A percentile compares a stretch with the other conserved stretches of the same genome.
phyloP scores from a whole-genome alignment of 345 rosid species.

The Kernera saxatilis region DNA sequence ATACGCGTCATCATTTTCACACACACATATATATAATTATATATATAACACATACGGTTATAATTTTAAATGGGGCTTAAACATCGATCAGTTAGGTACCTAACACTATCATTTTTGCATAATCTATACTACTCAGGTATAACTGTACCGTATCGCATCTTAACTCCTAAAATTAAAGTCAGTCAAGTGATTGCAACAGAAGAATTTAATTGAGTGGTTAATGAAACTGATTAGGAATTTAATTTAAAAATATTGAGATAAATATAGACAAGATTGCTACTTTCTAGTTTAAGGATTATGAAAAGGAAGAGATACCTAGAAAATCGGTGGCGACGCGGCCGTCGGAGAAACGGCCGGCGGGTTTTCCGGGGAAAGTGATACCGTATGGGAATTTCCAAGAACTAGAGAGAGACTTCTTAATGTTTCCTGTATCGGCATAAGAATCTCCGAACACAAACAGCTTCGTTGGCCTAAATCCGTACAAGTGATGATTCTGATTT shows the following conservation, averaged over 20 bases:
- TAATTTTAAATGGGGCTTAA: not conserved
- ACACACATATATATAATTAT: not conserved
- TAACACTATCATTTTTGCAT: not conserved
- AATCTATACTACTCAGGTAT: not conserved
- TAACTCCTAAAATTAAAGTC: not conserved
- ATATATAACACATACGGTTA: not conserved
- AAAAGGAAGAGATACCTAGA: constrained; percentile 30
- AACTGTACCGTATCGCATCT: not conserved
- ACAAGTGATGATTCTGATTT: constrained; percentile 14
- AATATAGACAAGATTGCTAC: not conserved
- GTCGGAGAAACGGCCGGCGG: constrained; percentile 62
- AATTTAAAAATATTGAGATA: not conserved
- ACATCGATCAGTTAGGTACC: constrained; percentile 4
- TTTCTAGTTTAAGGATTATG: not conserved
- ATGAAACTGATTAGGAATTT: not conserved
- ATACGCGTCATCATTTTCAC: constrained; percentile 1
- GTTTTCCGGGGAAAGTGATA: constrained; percentile 54
- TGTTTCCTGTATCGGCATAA: constrained; percentile 61
- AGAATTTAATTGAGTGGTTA: not conserved
- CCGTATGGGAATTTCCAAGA: constrained; percentile 65
- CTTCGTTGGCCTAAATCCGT: constrained; percentile 36
- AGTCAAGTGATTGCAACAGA: not conserved
- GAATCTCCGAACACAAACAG: constrained; percentile 68
- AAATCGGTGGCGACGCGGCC: constrained; percentile 58
- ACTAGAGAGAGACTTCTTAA: constrained; percentile 20